These are phyloP conservation scores for Papilionanthe hybrid DNA, from an alignment of 116 monocot species.

Conservation along the genomic window DNA sequence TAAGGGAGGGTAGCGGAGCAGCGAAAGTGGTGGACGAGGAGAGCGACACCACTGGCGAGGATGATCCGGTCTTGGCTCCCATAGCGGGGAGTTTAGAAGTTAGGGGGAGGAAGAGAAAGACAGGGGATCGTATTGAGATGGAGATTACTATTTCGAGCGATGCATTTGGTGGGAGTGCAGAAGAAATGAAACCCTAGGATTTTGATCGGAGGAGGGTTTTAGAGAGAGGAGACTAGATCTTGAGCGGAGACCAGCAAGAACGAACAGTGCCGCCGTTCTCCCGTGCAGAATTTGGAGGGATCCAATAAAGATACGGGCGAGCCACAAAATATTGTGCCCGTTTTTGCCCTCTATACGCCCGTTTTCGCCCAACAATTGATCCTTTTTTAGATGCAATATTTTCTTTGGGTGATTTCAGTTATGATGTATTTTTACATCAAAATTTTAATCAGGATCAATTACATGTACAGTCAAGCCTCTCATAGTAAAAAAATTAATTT, in stretches of 20 bases:
- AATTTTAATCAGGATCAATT: too few species aligned
- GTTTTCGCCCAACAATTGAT: too few species aligned
- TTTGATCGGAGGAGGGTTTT: background rate
- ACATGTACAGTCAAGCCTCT: too few species aligned
- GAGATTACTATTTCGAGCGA: background rate
- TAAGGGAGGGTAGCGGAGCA: conserved; percentile 16
- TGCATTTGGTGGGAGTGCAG: background rate
- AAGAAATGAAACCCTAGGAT: conserved; percentile 4
- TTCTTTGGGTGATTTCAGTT: too few species aligned
- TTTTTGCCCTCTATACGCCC: too few species aligned
- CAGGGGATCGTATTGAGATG: background rate
- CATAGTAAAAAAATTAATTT: too few species aligned
- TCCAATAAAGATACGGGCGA: background rate
- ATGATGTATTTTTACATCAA: too few species aligned
- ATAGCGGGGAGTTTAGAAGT: background rate
- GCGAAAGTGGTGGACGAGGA: background rate
- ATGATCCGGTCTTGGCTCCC: conserved; percentile 11
- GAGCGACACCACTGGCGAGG: background rate
- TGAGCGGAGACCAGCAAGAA: background rate
- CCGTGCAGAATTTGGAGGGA: background rate
- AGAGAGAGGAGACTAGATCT: background rate
- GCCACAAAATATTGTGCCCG: too few species aligned
- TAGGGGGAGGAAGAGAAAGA: background rate
- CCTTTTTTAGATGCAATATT: too few species aligned
- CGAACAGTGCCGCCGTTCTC: background rate